Evolutionary conservation across 257 asterid genomes (phyloP), one percentile per base, ranked within the genome.

Genomic region (Paraleonurus japonicus): DNA sequence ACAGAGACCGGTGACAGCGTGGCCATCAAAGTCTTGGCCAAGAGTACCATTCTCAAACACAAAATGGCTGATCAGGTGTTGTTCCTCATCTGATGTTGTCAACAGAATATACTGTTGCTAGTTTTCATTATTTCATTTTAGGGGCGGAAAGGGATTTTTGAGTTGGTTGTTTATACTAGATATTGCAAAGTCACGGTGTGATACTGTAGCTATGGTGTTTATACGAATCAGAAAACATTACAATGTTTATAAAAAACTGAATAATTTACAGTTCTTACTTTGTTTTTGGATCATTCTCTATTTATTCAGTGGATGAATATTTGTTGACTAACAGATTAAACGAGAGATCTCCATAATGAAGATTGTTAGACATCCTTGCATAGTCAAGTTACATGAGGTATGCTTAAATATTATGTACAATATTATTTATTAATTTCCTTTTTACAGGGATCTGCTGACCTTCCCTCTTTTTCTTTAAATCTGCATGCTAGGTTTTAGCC

Each of bases 281-380:
- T 51, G 37, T 71, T 73, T 62, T 57, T 69, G 20, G 69, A 32
- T 26, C 4, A 28, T 55, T 6, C 27, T 58, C 64, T 37, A 19
- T 65, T 39, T 60, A 61, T 35, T 70, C 58, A 22, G 62, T 54
- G 15, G 11, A 65, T 67, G 71, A 60, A 23, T 65, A 9, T 70
- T 64, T 61, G 70, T 81, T 75, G 70, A 68, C 79, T 83, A 16
- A 70, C 80, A 90, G 98, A 90, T 92, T 61, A 87, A 92, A 80
- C 81, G 92, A 72, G 98, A 92, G 84, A 92, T 92, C 57, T 92
- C 97, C 59, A 82, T 92, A 51, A 92, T 92, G 98, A 92, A 92
- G 92, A 88, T 92, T 67, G 92, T 92, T 70, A 81, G 96, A 68
- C 98, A 92, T 84, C 97, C 97, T 26, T 80, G 84, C 76, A 82